Evolutionary conservation across 2,329 filamentous ascomycete species (phyloP).

Genomic region (Penicillium capsulatum): DNA sequence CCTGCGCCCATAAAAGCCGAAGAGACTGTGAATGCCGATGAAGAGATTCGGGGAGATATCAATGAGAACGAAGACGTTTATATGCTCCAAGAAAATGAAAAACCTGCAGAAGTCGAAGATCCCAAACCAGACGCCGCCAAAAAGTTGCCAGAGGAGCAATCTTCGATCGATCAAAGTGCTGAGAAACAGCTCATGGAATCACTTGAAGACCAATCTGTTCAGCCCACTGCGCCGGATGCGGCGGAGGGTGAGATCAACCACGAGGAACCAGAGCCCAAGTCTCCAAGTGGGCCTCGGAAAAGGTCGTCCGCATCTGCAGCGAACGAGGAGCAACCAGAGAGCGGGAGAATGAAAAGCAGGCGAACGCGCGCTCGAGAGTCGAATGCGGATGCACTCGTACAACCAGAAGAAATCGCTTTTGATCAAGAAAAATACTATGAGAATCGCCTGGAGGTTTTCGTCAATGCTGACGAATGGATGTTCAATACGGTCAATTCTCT

Average conservation of each 20-base stretch:
- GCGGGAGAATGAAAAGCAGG: constrained; percentile 56
- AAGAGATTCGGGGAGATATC: constrained; percentile 6
- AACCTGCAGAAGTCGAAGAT: constrained; percentile 9
- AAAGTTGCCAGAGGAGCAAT: constrained; percentile 31
- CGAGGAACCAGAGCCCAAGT: constrained; percentile 33
- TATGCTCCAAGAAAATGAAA: constrained; percentile 16
- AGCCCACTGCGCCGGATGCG: constrained; percentile 17
- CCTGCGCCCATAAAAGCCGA: constrained; percentile 15
- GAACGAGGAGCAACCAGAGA: constrained; percentile 55
- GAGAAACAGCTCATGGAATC: constrained; percentile 38
- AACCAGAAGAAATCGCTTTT: constrained; percentile 47
- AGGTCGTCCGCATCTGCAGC: constrained; percentile 58
- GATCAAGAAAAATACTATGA: constrained; percentile 54
- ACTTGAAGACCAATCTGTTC: constrained; percentile 29
- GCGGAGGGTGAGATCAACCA: constrained; percentile 22
- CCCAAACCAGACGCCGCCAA: constrained; percentile 6
- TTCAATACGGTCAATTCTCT: constrained; percentile 53
- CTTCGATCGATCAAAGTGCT: constrained; percentile 33
- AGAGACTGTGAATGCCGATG: constrained; percentile 12
- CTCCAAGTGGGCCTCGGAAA: constrained; percentile 49
- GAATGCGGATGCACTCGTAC: constrained; percentile 44
- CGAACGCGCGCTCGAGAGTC: constrained; percentile 59
- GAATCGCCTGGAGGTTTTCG: constrained; percentile 51
- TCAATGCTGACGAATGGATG: constrained; percentile 55
- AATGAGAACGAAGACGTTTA: constrained; percentile 17